Evolutionary conservation across 345 rosid species (phyloP), one percentile per base, ranked within the genome.

Genomic region (Turnera subulata): DNA sequence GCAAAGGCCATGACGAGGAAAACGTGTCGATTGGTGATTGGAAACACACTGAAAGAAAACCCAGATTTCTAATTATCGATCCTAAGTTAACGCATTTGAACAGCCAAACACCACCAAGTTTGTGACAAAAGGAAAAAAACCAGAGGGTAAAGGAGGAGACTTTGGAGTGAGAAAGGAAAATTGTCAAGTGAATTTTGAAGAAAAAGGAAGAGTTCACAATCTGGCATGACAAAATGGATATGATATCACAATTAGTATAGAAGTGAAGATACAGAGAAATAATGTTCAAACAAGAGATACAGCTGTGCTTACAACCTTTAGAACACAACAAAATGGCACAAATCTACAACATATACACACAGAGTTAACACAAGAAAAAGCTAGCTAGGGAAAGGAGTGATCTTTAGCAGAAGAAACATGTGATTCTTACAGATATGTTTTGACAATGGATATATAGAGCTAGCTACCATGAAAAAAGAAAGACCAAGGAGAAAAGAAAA

Each of bases 21-120:
- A 59, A 69, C 65, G 72, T 69, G 77, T 68, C 67, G 43, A 62
- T 61, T 32, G 39, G 6, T 18, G 49, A 51, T 16, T 58, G 61
- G 67, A 19, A 43, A 58, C 5, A 44, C 40, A 16, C 55, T 29
- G 58, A 17, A 53, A 33, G 16, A 9, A 55, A 45, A 16, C 24
- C 35, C 19, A 35, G 63, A 23, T 18, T 53, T 24, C 11, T 10
- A 42, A 42, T n/a, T n/a, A n/a, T 45, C 62, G 13, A 45, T 48
- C 44, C 25, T n/a, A 56, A 39, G 8, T 21, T 2, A 13, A 49
- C 45, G 22, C 38, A 10, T 23, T 1, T 50, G 54, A 71, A 49
- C 38, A 64, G 7, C 20, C 20, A 57, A 56, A 32, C 49, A 12
- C 42, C 26, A 53, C n/a, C 52, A 69, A 50, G 9, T 56, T 48